A percentile compares a stretch with the other conserved stretches of the same genome.
phyloP scores from a whole-genome alignment of 495 filamentous ascomycete genomes.

The Neurospora discreta region DNA sequence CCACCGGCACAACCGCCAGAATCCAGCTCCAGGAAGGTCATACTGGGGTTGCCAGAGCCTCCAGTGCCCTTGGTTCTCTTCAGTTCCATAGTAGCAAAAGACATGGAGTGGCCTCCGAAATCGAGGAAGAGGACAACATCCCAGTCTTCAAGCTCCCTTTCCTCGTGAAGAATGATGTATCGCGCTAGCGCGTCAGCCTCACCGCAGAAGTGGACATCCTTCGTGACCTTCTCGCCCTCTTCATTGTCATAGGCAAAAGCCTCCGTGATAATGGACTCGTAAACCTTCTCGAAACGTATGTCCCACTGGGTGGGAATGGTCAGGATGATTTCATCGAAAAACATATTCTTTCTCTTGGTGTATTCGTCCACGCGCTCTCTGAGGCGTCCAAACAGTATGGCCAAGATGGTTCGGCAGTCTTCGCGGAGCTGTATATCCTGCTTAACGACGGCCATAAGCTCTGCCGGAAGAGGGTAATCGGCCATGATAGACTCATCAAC shows the following conservation, averaged over 20 bases:
- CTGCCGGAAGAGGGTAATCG: background rate
- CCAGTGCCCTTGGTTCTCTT: background rate
- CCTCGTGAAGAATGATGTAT: background rate
- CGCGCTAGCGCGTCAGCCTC: conserved; percentile 3
- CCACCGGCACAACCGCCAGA: conserved; percentile 1
- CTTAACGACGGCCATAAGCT: background rate
- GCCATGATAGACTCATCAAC: background rate
- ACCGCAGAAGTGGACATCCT: background rate
- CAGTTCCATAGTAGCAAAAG: background rate
- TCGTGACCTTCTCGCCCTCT: background rate
- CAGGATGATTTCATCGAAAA: background rate
- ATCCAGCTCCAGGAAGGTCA: conserved; percentile 1
- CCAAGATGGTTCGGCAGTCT: background rate
- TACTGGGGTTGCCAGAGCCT: background rate
- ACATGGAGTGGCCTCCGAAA: conserved; percentile 4
- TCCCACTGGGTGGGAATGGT: conserved; percentile 1
- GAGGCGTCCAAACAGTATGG: background rate
- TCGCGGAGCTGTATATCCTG: background rate
- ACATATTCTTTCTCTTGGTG: background rate
- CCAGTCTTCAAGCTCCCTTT: background rate
- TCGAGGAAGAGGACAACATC: conserved; percentile 3
- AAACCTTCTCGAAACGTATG: background rate
- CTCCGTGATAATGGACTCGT: background rate
- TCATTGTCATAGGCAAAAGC: background rate
- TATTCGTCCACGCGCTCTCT: background rate